Percentiles rank a stretch among this genome's conserved stretches.
phyloP scores from a whole-genome alignment of 2,329 filamentous ascomycete species.

The Cladosporium cucumerinum region DNA sequence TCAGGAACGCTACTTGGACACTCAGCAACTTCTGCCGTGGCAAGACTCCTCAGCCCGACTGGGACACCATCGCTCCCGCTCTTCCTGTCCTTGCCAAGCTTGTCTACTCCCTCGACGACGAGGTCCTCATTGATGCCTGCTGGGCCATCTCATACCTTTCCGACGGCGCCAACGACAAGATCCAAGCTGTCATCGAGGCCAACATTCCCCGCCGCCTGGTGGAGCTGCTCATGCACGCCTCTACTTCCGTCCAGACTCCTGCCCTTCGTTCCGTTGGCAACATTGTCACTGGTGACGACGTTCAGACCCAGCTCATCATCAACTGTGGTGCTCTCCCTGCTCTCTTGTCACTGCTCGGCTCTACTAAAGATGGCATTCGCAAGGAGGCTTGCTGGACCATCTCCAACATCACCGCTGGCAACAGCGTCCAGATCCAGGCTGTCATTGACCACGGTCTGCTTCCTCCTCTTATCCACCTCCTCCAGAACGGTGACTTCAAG shows the following conservation, averaged over 20 bases:
- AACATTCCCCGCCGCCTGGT: conserved; percentile 95
- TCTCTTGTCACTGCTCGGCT: conserved; percentile 89
- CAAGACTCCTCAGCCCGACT: conserved; percentile 98
- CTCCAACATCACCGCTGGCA: conserved; percentile 96
- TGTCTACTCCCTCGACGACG: conserved; percentile 96
- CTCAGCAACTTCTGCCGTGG: conserved; percentile 99
- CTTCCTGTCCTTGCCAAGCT: conserved; percentile 94
- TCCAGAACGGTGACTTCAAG: conserved; percentile 97
- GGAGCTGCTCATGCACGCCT: conserved; percentile 96
- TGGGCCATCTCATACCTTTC: conserved; percentile 99
- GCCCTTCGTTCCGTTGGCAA: conserved; percentile 96
- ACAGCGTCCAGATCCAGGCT: conserved; percentile 94
- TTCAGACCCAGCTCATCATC: conserved; percentile 99
- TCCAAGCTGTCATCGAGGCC: conserved; percentile 97
- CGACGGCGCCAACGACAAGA: conserved; percentile 98
- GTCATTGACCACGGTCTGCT: conserved; percentile 98
- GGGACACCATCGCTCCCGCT: conserved; percentile 90
- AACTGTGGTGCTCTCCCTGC: conserved; percentile 93
- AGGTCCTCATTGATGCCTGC: conserved; percentile 97
- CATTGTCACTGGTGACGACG: conserved; percentile 97
- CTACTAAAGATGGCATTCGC: conserved; percentile 96
- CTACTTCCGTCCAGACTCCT: conserved; percentile 95
- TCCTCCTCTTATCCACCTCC: conserved; percentile 88
- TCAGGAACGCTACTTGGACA: conserved; percentile 97
- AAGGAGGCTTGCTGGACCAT: conserved; percentile 99